Conservation (phyloP, 495 filamentous ascomycete genomes). For the Acidiella bohemica region DNA sequence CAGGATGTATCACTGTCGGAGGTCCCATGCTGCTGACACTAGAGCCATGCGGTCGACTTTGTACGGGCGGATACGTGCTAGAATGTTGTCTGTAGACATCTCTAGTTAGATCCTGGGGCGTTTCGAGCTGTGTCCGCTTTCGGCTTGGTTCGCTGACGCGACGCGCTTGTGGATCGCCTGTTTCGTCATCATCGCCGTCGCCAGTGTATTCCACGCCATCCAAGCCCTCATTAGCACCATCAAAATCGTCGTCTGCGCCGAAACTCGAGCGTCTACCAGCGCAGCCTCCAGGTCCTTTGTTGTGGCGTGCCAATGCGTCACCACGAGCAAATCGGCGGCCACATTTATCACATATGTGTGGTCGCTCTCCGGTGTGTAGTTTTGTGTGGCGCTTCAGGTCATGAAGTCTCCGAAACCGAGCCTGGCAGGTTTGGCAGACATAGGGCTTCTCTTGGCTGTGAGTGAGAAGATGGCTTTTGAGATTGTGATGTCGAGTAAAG, state of each 20-base stretch:
- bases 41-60: slow-evolving; percentile 14
- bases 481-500: slow-evolving; percentile 94
- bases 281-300: slow-evolving; percentile 90
- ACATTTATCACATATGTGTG: slow-evolving; percentile 87
- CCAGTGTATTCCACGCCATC: slow-evolving; percentile 54
- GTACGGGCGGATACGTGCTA: slow-evolving; percentile 66
- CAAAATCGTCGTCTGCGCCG: slow-evolving; percentile 39
- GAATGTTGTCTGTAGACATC: slow-evolving; percentile 45
- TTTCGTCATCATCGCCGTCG: slow-evolving; percentile 54
- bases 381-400: slow-evolving; percentile 94
- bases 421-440: slow-evolving; percentile 74
- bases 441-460: slow-evolving; percentile 99
- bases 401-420: slow-evolving; percentile 82
- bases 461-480: slow-evolving; percentile 96
- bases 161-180: slow-evolving; percentile 27
- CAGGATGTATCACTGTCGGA: slow-evolving; percentile 18
- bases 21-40: slow-evolving; percentile 23
- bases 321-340: slow-evolving; percentile 88
- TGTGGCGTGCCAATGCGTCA: slow-evolving; percentile 86
- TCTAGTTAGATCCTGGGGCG: slow-evolving; percentile 33
- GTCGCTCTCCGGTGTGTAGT: slow-evolving; percentile 90
- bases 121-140: slow-evolving; percentile 47
- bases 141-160: slow-evolving; percentile 46
- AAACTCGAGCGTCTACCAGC: slow-evolving; percentile 81
- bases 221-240: slow-evolving; percentile 50